These are phyloP conservation scores for Symbiodinium natans DNA, from an alignment of 73 alveolate genomes.

Conservation along the genomic window DNA sequence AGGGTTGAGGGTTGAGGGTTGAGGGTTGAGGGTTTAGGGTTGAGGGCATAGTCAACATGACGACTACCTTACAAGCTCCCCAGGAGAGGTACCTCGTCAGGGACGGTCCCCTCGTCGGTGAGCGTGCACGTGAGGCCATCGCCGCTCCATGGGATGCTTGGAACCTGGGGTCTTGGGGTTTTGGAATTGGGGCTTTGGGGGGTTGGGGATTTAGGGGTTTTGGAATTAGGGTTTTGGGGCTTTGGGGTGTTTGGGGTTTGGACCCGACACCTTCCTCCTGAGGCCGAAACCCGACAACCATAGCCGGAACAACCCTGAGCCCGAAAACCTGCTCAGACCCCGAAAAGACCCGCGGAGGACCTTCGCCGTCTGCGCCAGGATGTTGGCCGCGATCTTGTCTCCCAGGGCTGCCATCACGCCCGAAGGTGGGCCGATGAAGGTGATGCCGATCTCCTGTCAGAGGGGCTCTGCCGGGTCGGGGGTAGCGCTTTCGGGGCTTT, in stretches of 20 bases:
- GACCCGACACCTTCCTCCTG: too few species aligned
- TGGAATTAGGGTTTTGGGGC: background rate
- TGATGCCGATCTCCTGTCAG: conserved; percentile 92
- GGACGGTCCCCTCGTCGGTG: conserved; percentile 26
- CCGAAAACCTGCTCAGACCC: too few species aligned
- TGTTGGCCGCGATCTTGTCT: conserved; percentile 96
- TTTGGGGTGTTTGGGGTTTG: too few species aligned
- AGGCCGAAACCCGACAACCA: too few species aligned
- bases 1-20: too few species aligned
- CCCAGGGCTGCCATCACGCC: conserved; percentile 95
- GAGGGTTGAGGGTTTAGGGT: too few species aligned
- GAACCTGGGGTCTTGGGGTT: conserved; percentile 44
- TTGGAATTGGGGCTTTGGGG: background rate
- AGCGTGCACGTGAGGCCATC: conserved; percentile 92
- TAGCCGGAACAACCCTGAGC: background rate
- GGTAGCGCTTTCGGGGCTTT: conserved; percentile 95
- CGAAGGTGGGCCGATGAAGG: conserved; percentile 95
- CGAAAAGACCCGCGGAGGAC: conserved; percentile 94
- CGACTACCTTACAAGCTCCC: background rate
- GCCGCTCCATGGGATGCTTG: conserved; percentile 95
- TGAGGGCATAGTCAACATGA: too few species aligned
- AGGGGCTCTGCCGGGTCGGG: conserved; percentile 93
- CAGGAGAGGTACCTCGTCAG: conserved; percentile 2
- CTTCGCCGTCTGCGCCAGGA: conserved; percentile 95
- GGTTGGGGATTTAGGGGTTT: too few species aligned